Evolutionary conservation across 2,329 filamentous ascomycete genomes (phyloP).

Genomic region (Stemphylium lycopersici): DNA sequence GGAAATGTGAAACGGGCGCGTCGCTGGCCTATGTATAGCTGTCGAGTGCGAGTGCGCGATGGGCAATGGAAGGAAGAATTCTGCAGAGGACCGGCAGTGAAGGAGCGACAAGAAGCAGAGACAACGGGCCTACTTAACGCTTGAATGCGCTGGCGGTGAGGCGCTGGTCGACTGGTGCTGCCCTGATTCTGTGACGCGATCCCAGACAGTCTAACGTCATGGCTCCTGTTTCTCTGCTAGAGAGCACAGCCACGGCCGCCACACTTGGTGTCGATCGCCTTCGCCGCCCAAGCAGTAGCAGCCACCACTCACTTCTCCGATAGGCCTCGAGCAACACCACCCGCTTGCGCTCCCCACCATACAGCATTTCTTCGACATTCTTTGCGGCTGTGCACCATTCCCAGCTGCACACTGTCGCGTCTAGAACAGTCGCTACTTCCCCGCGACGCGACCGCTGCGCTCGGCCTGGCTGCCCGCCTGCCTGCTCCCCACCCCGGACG

Average conservation of each 20-base stretch:
- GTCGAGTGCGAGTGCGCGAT: conserved; percentile 31
- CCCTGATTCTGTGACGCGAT: conserved; percentile 35
- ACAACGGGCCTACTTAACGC: conserved; percentile 26
- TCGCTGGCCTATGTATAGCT: conserved; percentile 45
- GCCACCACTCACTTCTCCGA: conserved; percentile 2
- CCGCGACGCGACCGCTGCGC: not conserved
- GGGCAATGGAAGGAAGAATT: conserved; percentile 9
- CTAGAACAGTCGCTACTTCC: conserved; percentile 18
- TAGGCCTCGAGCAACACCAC: conserved; percentile 13
- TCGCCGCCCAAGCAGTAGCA: conserved; percentile 6
- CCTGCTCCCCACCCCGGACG: conserved; percentile 18
- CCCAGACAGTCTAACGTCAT: conserved; percentile 27
- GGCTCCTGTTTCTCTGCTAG: conserved; percentile 2
- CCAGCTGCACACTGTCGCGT: not conserved
- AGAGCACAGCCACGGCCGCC: conserved; percentile 18
- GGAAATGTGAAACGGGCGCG: conserved; percentile 49
- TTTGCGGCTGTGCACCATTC: conserved; percentile 38
- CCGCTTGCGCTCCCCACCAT: not conserved
- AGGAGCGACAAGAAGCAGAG: conserved; percentile 6
- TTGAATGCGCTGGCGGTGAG: conserved; percentile 30
- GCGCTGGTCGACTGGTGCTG: conserved; percentile 13
- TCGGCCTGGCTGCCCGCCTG: not conserved
- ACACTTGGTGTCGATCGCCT: conserved; percentile 11
- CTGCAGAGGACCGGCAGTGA: conserved; percentile 12
- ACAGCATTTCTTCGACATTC: conserved; percentile 27